Base-by-base conservation (phyloP, 371 early-diverging fungal genomes). In the Mucor saturninus region DNA sequence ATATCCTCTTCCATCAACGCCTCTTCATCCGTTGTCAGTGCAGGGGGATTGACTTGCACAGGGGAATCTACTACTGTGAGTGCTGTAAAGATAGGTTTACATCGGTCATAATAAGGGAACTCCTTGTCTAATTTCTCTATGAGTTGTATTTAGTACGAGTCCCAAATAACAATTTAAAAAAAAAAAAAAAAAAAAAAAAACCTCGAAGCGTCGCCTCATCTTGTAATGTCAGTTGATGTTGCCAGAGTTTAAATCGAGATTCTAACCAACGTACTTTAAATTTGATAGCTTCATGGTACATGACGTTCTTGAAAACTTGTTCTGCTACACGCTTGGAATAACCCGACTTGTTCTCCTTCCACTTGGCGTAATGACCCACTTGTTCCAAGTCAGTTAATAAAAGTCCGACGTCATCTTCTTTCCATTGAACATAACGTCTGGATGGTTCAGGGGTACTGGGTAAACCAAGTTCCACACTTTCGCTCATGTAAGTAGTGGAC, bases 241-340 rank as follows among this genome's bases (percentile, higher is more conserved):
- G 26, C 69, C 69, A 71, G 14, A 49, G 35, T 42, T 62, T 65
- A 51, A 64, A 71, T 10, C 75, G 66, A 48, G 65, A 61, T 60
- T 75, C 75, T 39, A 75, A 35, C 75, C 75, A 75, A 48, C 75
- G 66, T 28, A 75, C 72, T 61, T 75, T 75, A 56, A 75, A 75
- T 60, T 75, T 75, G 67, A 75, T 75, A 13, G 72, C 72, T 67
- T 75, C 75, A 56, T 75, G 75, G 42, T 75, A 68, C 72, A 75
- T 69, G 28, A 50, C 52, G 48, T 64, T 69, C 3, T 67, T 61
- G 48, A 75, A 75, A 9, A 71, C 69, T 60, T 69, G 65, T 56
- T 69, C 69, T 35, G 67, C 69, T 38, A 75, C 72, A 54, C 72
- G 48, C 31, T 75, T 75, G 35, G 69, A 64, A 50, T 64, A 75